Evolutionary conservation across 176 grass and related monocot species (phyloP).

Genomic region (Metroxylon sagu): DNA sequence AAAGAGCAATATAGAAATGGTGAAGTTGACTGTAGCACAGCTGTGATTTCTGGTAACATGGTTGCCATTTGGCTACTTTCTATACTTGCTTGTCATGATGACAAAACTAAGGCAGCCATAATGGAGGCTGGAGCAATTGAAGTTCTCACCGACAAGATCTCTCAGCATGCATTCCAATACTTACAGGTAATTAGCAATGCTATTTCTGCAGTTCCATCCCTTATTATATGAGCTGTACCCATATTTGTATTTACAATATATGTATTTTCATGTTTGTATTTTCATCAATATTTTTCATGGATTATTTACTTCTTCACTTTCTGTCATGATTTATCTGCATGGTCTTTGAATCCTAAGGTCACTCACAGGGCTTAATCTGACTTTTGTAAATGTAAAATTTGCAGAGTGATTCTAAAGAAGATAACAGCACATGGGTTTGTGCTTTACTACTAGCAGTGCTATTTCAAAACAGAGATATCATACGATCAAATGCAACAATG

Average conservation of each 20-base stretch:
- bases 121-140: conserved; percentile 73
- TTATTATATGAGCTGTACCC: too few relatives aligned
- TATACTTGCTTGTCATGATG: conserved; percentile 70
- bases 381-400: conserved; percentile 3
- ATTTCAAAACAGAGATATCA: conserved; percentile 93
- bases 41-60: conserved; percentile 87
- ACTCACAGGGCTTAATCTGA: conserved; percentile 4
- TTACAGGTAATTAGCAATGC: conserved; percentile 42
- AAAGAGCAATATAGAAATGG: conserved; percentile 41
- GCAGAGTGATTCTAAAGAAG: conserved; percentile 83
- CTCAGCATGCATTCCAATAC: conserved; percentile 79
- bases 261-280: too few relatives aligned
- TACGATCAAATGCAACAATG: conserved; percentile 58
- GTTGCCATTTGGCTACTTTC: conserved; percentile 87
- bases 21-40: conserved; percentile 46
- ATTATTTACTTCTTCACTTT: too few relatives aligned
- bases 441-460: conserved; percentile 80
- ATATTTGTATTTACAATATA: too few relatives aligned
- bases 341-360: too few relatives aligned
- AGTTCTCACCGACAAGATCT: conserved; percentile 83
- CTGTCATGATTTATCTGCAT: too few relatives aligned
- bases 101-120: conserved; percentile 54
- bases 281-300: too few relatives aligned
- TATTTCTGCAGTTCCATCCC: background rate
- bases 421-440: conserved; percentile 89